Base-by-base conservation (phyloP, 2,329 filamentous ascomycete genomes). In the Trichoderma koningii region DNA sequence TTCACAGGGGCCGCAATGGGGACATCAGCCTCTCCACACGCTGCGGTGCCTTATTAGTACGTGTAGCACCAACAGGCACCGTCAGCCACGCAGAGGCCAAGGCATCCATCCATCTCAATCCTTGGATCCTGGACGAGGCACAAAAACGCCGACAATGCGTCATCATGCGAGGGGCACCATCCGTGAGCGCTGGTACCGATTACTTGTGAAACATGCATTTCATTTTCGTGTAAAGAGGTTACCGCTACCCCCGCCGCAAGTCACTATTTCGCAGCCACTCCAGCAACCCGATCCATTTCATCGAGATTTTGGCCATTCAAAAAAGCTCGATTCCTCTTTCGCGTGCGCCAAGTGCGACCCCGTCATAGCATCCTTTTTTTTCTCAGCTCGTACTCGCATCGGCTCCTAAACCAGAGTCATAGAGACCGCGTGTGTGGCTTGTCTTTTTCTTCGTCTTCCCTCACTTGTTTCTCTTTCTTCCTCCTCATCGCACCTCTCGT, bases 241-340 rank as follows among this genome's bases (percentile, higher is more conserved):
- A 38, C 34, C 10, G 5, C 34, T 38, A 38, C 10, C 10, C 12
- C 34, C 10, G 10, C 34, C 12, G 34, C 34, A 38, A 38, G 34
- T 38, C 34, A 38, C 34, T 12, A 30, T 34, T 61, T 61, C 21
- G 57, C 57, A 51, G 45, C 30, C 45, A 47, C 30, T 42, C 23
- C 28, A 23, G 30, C 30, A 23, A 19, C 42, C 51, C 41, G n/a
- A 52, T n/a, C 50, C 21, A 23, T n/a, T 19, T 15, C 23, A 62
- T 62, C 59, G 59, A 62, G 59, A 62, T 62, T 62, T 61, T 19
- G 57, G 30, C 34, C 42, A 19, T 23, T 45, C 41, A 56, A 45
- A 56, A 55, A 30, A 38, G 34, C 34, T 38, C 34, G 34, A 14
- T 38, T 38, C 4, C 34, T 9, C 21, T 42, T 23, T 56, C 38